Percentiles rank a stretch among this genome's conserved stretches.
phyloP scores from a whole-genome alignment of 768 basidiomycete species.

The Macrolepiota dolichaula region DNA sequence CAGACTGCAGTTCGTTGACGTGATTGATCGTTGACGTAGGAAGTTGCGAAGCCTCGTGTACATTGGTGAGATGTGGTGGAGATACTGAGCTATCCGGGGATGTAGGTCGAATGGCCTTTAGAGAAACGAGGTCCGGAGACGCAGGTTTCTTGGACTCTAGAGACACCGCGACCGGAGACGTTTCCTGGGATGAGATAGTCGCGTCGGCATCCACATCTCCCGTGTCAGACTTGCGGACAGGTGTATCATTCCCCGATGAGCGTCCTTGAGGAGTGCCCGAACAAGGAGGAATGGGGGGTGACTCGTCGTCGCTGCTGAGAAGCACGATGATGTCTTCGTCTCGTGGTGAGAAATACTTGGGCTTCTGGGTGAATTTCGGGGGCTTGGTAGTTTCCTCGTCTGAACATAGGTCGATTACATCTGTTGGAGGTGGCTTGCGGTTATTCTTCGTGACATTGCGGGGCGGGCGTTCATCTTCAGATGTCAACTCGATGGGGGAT shows the following conservation, averaged over 20 bases:
- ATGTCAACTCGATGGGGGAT: slow-evolving; percentile 9
- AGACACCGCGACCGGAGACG: no score
- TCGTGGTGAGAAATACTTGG: not conserved
- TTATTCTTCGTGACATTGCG: not conserved
- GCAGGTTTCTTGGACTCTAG: not conserved
- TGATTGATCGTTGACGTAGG: not conserved
- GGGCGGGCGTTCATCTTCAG: slow-evolving; percentile 12
- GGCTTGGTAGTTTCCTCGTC: slow-evolving; percentile 12
- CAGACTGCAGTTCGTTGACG: not conserved
- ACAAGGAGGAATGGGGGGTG: not conserved
- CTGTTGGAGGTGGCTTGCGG: not conserved
- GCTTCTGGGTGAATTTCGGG: not conserved
- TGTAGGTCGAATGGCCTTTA: not conserved
- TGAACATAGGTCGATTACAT: slow-evolving; percentile 23
- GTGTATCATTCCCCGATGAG: not conserved
- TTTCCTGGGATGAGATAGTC: not conserved
- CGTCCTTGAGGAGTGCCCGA: not conserved
- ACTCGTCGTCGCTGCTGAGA: slow-evolving; percentile 17
- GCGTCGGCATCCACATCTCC: not conserved
- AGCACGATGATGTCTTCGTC: slow-evolving; percentile 14
- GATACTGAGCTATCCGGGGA: not conserved
- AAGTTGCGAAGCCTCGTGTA: not conserved
- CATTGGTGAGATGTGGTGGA: no score
- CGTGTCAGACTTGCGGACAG: not conserved
- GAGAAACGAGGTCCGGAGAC: not conserved